A percentile compares a stretch with the other conserved stretches of the same genome.
phyloP scores from a whole-genome alignment of 345 rosid genomes.

The Eucalyptus regnans region DNA sequence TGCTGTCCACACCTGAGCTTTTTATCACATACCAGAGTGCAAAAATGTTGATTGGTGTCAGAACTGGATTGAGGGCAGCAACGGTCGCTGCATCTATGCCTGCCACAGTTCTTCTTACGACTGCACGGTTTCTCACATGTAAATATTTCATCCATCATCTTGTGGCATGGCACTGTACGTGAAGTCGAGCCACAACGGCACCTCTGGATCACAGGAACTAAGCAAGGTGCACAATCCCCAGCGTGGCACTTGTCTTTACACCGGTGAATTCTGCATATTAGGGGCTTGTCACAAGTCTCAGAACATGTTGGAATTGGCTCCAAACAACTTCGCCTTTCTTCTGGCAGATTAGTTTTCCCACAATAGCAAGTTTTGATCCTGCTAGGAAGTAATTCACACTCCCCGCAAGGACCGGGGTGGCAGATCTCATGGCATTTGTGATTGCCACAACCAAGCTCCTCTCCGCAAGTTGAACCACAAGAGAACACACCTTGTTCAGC shows the following conservation, averaged over 20 bases:
- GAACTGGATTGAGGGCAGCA: constrained; percentile 77
- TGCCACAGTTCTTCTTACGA: constrained; percentile 77
- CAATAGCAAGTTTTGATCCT: constrained; percentile 64
- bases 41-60: constrained; percentile 72
- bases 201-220: constrained; percentile 51
- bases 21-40: constrained; percentile 83
- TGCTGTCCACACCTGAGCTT: constrained; percentile 88
- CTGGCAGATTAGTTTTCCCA: constrained; percentile 64
- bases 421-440: constrained; percentile 60
- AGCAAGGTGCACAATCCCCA: constrained; percentile 74
- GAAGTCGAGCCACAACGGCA: constrained; percentile 75
- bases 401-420: constrained; percentile 86
- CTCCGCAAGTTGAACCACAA: constrained; percentile 54
- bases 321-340: constrained; percentile 69
- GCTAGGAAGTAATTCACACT: constrained; percentile 56
- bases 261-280: constrained; percentile 55
- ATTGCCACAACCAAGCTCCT: constrained; percentile 54
- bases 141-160: constrained; percentile 43
- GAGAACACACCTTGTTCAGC: constrained; percentile 72
- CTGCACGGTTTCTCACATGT: constrained; percentile 74
- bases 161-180: constrained; percentile 60
- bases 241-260: constrained; percentile 73
- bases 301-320: constrained; percentile 76
- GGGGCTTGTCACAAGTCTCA: constrained; percentile 46
- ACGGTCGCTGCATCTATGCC: constrained; percentile 87